Conservation (phyloP, 257 asterid genomes). For the Catharanthus roseus region DNA sequence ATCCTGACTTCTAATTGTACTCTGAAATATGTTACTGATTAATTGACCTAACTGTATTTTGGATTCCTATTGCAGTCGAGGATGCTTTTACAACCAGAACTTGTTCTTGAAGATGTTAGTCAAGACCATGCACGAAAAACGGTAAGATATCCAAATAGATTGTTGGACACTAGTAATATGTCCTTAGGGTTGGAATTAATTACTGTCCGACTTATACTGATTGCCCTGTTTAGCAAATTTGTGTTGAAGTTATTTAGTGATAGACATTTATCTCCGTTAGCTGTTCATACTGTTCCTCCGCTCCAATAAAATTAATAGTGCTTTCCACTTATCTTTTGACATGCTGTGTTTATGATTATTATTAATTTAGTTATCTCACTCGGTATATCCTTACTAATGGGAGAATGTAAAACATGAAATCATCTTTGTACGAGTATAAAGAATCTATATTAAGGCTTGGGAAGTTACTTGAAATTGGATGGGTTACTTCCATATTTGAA, state of each 20-base stretch:
- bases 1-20: background rate
- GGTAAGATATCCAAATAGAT: conserved; percentile 40
- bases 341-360: too few species aligned
- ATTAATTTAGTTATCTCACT: background rate
- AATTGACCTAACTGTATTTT: background rate
- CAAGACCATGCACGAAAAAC: conserved; percentile 99
- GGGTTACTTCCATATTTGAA: background rate
- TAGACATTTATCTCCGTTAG: too few species aligned
- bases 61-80: conserved; percentile 59
- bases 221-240: background rate
- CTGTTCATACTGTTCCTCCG: background rate
- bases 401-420: background rate
- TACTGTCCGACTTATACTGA: background rate
- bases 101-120: conserved; percentile 95
- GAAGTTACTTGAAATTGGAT: background rate
- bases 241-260: background rate
- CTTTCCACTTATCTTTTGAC: background rate
- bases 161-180: background rate
- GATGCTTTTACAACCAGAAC: conserved; percentile 88
- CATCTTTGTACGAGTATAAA: background rate
- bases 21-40: background rate
- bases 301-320: background rate
- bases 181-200: background rate
- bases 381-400: background rate
- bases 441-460: background rate